A percentile compares a stretch with the other conserved stretches of the same genome.
Conservation (phyloP, 371 early-diverging fungal species). For the Mortierella sp. region DNA sequence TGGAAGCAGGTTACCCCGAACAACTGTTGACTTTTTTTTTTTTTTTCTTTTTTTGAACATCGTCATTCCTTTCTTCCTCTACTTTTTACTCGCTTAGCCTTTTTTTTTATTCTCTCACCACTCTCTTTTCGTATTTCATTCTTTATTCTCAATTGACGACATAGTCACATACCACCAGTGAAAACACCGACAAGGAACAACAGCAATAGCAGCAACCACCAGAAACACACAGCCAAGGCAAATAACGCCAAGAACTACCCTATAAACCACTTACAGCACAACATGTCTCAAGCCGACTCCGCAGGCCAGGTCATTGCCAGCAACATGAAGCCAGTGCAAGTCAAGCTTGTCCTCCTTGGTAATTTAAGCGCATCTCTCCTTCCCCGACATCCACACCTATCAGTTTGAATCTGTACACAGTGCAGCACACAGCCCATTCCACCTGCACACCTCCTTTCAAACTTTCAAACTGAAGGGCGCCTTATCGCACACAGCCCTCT, state of each 20-base stretch:
- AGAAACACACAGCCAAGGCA: background rate
- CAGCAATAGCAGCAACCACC: background rate
- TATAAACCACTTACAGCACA: background rate
- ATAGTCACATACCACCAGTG: background rate
- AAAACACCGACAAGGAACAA: background rate
- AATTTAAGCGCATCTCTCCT: slow-evolving; percentile 23
- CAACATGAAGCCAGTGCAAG: slow-evolving; percentile 67
- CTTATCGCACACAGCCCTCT: no score
- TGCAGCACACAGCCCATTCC: background rate
- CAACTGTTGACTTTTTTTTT: slow-evolving; percentile 4
- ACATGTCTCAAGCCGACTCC: slow-evolving; percentile 52
- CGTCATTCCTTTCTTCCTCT: no score
- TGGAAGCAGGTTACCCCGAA: background rate
- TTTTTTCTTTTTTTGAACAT: background rate
- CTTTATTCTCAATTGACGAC: background rate
- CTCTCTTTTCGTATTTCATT: background rate
- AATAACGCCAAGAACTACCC: slow-evolving; percentile 4
- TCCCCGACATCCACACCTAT: background rate
- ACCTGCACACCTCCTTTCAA: background rate
- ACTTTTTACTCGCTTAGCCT: background rate
- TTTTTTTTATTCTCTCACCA: background rate
- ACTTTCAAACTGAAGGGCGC: no score
- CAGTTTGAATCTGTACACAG: background rate
- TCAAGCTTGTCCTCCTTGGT: slow-evolving; percentile 81
- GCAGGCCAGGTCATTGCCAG: slow-evolving; percentile 38